A percentile compares a stretch with the other conserved stretches of the same genome.
These are phyloP conservation scores for Sugiyamaella americana DNA, from an alignment of 805 yeast genomes.

Conservation along the genomic window DNA sequence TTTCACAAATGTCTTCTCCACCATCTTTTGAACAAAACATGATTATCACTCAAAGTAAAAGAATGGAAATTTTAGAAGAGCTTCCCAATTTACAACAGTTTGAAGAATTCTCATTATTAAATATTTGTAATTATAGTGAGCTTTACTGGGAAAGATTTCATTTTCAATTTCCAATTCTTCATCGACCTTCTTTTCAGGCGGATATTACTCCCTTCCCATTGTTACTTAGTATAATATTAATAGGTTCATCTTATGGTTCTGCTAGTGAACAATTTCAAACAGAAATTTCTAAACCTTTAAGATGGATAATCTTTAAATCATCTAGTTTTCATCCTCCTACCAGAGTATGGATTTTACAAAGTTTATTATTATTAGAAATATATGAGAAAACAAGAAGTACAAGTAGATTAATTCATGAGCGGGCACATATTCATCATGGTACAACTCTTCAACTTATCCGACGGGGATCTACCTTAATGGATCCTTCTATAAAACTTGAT, in stretches of 20 bases:
- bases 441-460: constrained; percentile 72
- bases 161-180: constrained; percentile 53
- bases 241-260: constrained; percentile 44
- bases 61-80: constrained; percentile 19
- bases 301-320: constrained; percentile 66
- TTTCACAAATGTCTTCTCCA: constrained; percentile 25
- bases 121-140: constrained; percentile 24
- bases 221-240: constrained; percentile 46
- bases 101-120: constrained; percentile 12
- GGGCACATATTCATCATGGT: constrained; percentile 82
- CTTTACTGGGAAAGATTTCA: constrained; percentile 56
- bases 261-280: constrained; percentile 35
- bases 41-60: constrained; percentile 28
- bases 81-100: constrained; percentile 30
- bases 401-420: constrained; percentile 62
- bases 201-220: constrained; percentile 43
- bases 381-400: constrained; percentile 68
- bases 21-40: constrained; percentile 31
- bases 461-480: constrained; percentile 45
- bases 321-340: constrained; percentile 74
- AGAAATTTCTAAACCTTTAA: constrained; percentile 48
- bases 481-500: constrained; percentile 31
- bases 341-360: constrained; percentile 66
- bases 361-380: constrained; percentile 63
- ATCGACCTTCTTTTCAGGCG: constrained; percentile 51